Percentiles rank a stretch among this genome's conserved stretches.
Conservation (phyloP, 495 filamentous ascomycete genomes). For the Penicillium arizonense region DNA sequence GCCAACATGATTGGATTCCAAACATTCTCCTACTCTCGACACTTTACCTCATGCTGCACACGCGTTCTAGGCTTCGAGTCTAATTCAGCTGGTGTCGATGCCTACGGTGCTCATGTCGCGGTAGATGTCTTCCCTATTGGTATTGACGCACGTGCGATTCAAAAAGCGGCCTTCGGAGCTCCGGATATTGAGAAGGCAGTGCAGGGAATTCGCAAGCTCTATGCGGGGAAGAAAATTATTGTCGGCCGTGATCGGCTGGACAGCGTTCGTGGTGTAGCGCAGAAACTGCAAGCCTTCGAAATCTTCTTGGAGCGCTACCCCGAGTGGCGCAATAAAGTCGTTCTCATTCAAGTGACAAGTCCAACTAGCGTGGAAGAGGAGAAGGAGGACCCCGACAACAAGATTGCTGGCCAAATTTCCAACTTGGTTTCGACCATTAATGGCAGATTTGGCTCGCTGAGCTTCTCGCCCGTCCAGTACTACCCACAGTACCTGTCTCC, state of each 20-base stretch:
- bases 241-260: conserved; percentile 92
- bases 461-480: conserved; percentile 85
- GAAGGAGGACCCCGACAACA: conserved; percentile 64
- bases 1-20: conserved; percentile 93
- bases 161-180: conserved; percentile 66
- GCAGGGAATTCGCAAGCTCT: conserved; percentile 63
- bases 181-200: conserved; percentile 66
- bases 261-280: conserved; percentile 82
- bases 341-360: conserved; percentile 90
- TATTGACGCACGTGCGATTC: conserved; percentile 73
- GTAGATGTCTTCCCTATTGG: conserved; percentile 91
- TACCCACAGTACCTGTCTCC: conserved; percentile 85
- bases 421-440: conserved; percentile 89
- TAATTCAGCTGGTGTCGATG: conserved; percentile 75
- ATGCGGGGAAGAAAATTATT: conserved; percentile 83
- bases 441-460: conserved; percentile 78
- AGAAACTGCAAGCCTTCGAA: conserved; percentile 92
- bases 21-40: conserved; percentile 85
- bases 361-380: conserved; percentile 75
- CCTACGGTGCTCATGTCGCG: conserved; percentile 81
- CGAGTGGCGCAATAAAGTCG: conserved; percentile 87
- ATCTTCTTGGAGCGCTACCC: conserved; percentile 83
- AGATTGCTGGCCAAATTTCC: conserved; percentile 78
- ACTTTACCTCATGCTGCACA: conserved; percentile 90
- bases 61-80: conserved; percentile 84